Base-by-base conservation (phyloP, 2,329 filamentous ascomycete species). In the Penicillium sp. region DNA sequence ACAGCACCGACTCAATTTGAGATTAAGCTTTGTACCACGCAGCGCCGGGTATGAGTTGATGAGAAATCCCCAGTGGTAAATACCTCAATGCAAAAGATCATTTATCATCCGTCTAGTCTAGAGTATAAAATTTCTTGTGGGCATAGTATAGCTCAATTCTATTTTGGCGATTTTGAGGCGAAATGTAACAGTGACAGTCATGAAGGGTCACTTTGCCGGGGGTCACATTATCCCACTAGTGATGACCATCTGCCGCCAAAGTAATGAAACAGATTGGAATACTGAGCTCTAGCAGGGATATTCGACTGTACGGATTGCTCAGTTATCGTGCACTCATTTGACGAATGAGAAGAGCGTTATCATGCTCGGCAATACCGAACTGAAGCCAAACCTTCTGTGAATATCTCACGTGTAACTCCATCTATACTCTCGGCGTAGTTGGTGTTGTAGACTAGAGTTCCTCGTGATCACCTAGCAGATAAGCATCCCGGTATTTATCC, bases 271-370 rank as follows among this genome's bases (percentile, higher is more conserved):
- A 48, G 45, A 28, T 14, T 16, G 25, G 25, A 14, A 28, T 16
- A 16, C 22, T 28, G 22, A 7, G 14, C 13, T n/a, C 10, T 28
- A 16, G 25, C 45, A 25, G 7, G 6, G 1, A 28, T 30, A n/a
- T 11, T 11, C 14, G 6, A 30, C 6, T 48, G 45, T 7, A 48
- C n/a, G 45, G 6, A 30, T 48, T 48, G 45, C 25, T 25, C n/a
- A 48, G 45, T 25, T 30, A 48, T 48, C 45, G 28, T 48, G 25
- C 16, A 30, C 25, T 2, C 11, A 48, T 30, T 48, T 48, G 45
- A 48, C 45, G 30, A 48, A 48, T 28, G 25, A 28, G 45, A 48
- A 48, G 28, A 14, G 45, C 45, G 45, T 26, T n/a, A 48, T 48
- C 30, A 48, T 28, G 45, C 25, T 48, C 6, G 45, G 45, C 14